Base-by-base conservation (phyloP, 768 basidiomycete species). In the Pholiota molesta region DNA sequence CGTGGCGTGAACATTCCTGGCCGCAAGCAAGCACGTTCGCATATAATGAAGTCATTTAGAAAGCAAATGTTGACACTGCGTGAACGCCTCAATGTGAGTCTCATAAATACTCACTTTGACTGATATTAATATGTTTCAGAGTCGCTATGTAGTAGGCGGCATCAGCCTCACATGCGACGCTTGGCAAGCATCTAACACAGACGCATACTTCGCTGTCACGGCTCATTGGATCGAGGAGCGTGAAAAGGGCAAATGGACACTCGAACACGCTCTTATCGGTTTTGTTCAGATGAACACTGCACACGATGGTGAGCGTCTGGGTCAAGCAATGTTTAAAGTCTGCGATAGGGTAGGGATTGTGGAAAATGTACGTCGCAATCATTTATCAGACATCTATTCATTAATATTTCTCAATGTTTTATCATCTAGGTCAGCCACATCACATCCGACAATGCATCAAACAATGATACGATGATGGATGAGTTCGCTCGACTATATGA, bases 151-250 rank as follows among this genome's bases (percentile, higher is more conserved):
- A 35, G 55, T 14, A 19, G 62, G 65, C 4, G 55, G 57, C 0
- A 69, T 78, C 14, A 76, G 62, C 29, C 56, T 77, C 0, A 81
- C 79, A 0, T 76, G 73, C 59, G 75, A 82, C 58, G 73, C 70
- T 0, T 81, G 79, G 79, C 75, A 77, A 40, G 81, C 81, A 2
- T 62, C 54, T 1, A 80, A 79, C 59, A 59, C 55, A 0, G 74
- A 80, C 55, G 68, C 64, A 0, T 82, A 81, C 62, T 78, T 79
- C 59, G 75, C 74, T 0, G 73, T 81, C 10, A 79, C 75, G 0
- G 73, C 66, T 0, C 75, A 77, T 55, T 79, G 75, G 75, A 70
- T 79, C 37, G 73, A 79, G 60, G 73, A 76, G 55, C 47, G 61
- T n/a, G 53, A 62, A 10, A 19, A 64, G 26, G 26, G 26, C 6